Percentiles rank a stretch among this genome's conserved stretches.
Conservation (phyloP, 1,284 basidiomycete genomes). For the Exobasidium cylindrosporum region DNA sequence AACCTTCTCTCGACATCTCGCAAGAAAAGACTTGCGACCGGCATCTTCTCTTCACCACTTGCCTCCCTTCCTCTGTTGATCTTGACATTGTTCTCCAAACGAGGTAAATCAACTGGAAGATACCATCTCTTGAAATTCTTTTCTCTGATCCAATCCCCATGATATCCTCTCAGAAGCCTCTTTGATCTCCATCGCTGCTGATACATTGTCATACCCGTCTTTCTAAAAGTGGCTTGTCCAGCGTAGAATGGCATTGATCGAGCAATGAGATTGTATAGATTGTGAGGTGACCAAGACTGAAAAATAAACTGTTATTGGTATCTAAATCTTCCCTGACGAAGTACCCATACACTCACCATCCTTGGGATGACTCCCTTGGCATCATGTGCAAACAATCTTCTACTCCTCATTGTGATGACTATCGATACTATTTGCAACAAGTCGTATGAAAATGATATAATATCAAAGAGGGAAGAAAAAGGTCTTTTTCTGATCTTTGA, state of each 20-base stretch:
- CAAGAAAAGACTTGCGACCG: slow-evolving; percentile 46
- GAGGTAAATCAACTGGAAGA: slow-evolving; percentile 79
- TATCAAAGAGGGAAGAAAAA: no score
- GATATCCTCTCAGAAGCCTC: slow-evolving; percentile 85
- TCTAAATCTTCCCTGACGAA: background rate
- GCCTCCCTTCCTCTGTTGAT: background rate
- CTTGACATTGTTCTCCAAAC: slow-evolving; percentile 60
- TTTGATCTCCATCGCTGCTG: slow-evolving; percentile 91
- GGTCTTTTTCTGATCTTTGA: no score
- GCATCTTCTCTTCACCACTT: slow-evolving; percentile 28
- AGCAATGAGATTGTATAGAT: slow-evolving; percentile 72
- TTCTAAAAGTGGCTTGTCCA: slow-evolving; percentile 64
- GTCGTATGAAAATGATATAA: no score
- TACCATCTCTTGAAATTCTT: slow-evolving; percentile 94
- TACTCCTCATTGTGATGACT: background rate
- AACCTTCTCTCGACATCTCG: slow-evolving; percentile 77
- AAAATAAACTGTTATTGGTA: background rate
- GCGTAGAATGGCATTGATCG: slow-evolving; percentile 53
- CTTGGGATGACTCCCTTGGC: slow-evolving; percentile 10
- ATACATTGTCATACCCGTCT: slow-evolving; percentile 70
- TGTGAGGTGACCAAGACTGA: slow-evolving; percentile 67
- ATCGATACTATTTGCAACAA: no score
- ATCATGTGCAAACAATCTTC: slow-evolving; percentile 12
- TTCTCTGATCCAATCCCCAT: slow-evolving; percentile 91
- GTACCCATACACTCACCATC: slow-evolving; percentile 13